Conservation (phyloP, 2,329 filamentous ascomycete genomes). For the Bipolaris victoriae region DNA sequence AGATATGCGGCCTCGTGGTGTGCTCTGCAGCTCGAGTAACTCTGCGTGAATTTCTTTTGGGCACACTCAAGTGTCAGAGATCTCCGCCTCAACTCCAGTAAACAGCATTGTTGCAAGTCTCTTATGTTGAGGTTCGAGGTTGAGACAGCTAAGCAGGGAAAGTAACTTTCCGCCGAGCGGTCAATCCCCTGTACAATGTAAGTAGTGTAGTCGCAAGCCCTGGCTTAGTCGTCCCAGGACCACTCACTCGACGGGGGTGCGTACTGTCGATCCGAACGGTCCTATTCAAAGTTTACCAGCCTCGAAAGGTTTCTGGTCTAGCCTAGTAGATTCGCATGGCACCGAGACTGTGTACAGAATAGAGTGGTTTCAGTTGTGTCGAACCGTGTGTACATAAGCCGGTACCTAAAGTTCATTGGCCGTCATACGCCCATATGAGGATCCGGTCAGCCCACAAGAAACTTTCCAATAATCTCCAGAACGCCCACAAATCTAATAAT, state of each 20-base stretch:
- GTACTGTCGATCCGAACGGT: conserved; percentile 5
- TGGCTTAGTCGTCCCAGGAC: neutral
- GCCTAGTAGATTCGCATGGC: neutral
- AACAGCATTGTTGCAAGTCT: neutral
- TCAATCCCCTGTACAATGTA: neutral
- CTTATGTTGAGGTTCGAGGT: neutral
- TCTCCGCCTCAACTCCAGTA: neutral
- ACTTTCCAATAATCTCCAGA: conserved; percentile 2
- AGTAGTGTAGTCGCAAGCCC: neutral
- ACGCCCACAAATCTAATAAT: conserved; percentile 7
- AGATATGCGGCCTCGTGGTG: neutral
- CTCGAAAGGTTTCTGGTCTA: neutral
- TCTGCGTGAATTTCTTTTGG: neutral
- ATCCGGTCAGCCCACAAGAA: conserved; percentile 3
- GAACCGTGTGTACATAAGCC: neutral
- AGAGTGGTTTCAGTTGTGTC: neutral
- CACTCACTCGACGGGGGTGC: conserved; percentile 3
- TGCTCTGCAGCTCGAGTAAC: neutral
- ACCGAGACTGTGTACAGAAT: neutral
- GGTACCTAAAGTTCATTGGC: neutral
- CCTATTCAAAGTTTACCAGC: conserved; percentile 4
- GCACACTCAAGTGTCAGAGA: neutral
- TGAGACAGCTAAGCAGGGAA: neutral
- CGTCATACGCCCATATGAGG: neutral
- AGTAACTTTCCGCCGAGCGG: neutral